Percentiles rank a stretch among this genome's conserved stretches.
phyloP scores from a whole-genome alignment of 208 protist species.

The Naegleria fowleri region DNA sequence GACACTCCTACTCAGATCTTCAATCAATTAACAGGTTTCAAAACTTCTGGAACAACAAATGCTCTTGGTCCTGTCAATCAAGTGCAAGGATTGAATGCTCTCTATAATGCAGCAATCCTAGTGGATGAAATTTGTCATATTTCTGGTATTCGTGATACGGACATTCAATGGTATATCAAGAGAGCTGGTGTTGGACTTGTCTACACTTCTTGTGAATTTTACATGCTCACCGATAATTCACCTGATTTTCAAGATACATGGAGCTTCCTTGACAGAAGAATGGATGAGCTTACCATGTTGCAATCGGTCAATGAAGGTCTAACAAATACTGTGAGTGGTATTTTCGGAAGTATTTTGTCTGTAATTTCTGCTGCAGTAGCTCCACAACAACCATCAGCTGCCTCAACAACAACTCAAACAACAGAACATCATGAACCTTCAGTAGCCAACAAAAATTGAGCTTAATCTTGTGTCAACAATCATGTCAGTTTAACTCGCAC shows the following conservation, averaged over 20 bases:
- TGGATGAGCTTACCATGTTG: neutral
- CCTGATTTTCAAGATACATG: constrained; percentile 4
- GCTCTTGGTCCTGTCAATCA: neutral
- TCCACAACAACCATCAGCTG: neutral
- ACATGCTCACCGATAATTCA: constrained; percentile 10
- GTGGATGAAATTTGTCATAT: constrained; percentile 22
- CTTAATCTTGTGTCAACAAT: too few species aligned
- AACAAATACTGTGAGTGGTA: neutral
- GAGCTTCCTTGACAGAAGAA: constrained; percentile 4
- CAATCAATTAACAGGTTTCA: neutral
- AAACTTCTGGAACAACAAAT: neutral
- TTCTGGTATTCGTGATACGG: neutral
- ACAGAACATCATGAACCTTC: neutral
- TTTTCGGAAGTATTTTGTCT: neutral
- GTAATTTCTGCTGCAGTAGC: neutral
- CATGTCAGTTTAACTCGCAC: too few species aligned
- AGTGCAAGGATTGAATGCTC: neutral
- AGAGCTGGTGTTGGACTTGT: constrained; percentile 8
- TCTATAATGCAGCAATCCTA: neutral
- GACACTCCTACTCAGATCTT: neutral
- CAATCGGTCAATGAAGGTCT: neutral
- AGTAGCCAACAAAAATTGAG: neutral
- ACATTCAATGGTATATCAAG: constrained; percentile 22
- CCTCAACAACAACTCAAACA: neutral
- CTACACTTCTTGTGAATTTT: constrained; percentile 6